Evolutionary conservation across 805 yeast species (phyloP).

Genomic region (Jamesozyma spencerorum): DNA sequence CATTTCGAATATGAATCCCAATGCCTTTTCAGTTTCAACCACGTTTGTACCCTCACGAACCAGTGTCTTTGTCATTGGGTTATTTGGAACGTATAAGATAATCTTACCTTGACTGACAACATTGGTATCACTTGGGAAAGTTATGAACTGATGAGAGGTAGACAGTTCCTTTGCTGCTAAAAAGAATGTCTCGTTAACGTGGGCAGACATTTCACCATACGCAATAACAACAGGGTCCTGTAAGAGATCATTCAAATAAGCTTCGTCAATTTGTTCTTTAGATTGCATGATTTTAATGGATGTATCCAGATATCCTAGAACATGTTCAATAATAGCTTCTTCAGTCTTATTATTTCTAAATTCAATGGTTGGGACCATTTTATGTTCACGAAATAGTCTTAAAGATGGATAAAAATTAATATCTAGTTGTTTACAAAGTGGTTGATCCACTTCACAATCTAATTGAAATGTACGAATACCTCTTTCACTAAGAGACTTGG

Average conservation of each 20-base stretch:
- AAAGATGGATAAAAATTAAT: constrained; percentile 76
- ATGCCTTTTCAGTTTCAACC: background rate
- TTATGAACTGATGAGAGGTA: constrained; percentile 47
- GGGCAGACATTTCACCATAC: constrained; percentile 27
- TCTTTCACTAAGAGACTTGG: constrained; percentile 58
- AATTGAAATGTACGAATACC: constrained; percentile 68
- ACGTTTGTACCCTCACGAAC: background rate
- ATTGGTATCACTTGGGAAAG: constrained; percentile 36
- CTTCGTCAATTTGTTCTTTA: constrained; percentile 41
- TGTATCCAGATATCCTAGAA: constrained; percentile 75
- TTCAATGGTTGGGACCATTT: constrained; percentile 38
- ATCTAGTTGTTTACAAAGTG: constrained; percentile 56
- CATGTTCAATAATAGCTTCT: constrained; percentile 61
- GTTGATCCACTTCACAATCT: constrained; percentile 70
- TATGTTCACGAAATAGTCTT: constrained; percentile 55
- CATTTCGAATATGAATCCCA: background rate
- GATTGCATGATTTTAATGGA: constrained; percentile 47
- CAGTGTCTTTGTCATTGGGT: background rate
- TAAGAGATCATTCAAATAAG: constrained; percentile 26
- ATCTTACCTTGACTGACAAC: constrained; percentile 1
- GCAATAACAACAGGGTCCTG: constrained; percentile 52
- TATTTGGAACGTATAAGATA: constrained; percentile 6
- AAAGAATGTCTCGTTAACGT: constrained; percentile 47
- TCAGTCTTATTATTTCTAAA: constrained; percentile 80
- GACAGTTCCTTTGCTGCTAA: constrained; percentile 45